A percentile compares a stretch with the other conserved stretches of the same genome.
Conservation (phyloP, 306 rosid genomes). For the barrel medic (Medicago truncatula) region MtrunA17r5.0-ANR NC_053046.1:1544001-1544500, state of each 20-base stretch:
- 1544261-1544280: conserved; percentile 96
- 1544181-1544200: conserved; percentile 97
- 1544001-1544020: conserved; percentile 3
- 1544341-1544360: conserved; percentile 51
- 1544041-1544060: conserved; percentile 12
- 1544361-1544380: conserved; percentile 46
- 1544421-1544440: conserved; percentile 55
- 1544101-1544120: conserved; percentile 5
- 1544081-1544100: not conserved
- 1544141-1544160: conserved; percentile 57
- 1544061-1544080: conserved; percentile 22
- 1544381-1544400: conserved; percentile 43
- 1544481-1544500: conserved; percentile 50
- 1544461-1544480: conserved; percentile 51
- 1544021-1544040: not conserved
- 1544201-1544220: conserved; percentile 89
- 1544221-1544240: conserved; percentile 96
- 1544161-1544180: conserved; percentile 95
- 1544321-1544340: conserved; percentile 42
- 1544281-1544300: conserved; percentile 42
- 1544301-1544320: conserved; percentile 44
- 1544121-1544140: not conserved
- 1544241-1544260: conserved; percentile 95
- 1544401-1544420: conserved; percentile 46
- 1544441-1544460: conserved; percentile 54